phyloP scores from a whole-genome alignment of 768 basidiomycete species.

The Hortiboletus flavorubellus region DNA sequence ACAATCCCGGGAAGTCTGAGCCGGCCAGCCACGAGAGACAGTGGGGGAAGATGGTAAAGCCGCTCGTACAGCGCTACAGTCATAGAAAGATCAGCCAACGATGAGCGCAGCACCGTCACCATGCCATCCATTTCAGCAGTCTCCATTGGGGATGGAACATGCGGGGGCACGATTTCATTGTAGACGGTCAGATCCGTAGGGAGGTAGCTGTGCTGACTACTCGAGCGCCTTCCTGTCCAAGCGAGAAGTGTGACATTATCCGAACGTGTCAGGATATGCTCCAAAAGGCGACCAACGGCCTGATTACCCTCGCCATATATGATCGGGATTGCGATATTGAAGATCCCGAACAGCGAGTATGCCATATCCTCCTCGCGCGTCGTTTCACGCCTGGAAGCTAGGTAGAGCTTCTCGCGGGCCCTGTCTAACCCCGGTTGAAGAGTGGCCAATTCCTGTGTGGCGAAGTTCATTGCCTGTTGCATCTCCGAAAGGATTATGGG shows the following conservation, averaged over 20 bases:
- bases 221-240: neutral
- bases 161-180: too few relatives aligned
- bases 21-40: too few relatives aligned
- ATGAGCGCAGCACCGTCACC: too few relatives aligned
- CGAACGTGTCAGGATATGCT: constrained; percentile 1
- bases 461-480: neutral
- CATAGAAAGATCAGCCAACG: too few relatives aligned
- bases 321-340: neutral
- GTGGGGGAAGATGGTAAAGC: too few relatives aligned
- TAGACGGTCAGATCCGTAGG: too few relatives aligned
- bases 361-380: constrained; percentile 4
- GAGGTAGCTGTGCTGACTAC: neutral
- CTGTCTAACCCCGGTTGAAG: neutral
- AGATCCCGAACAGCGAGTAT: constrained; percentile 10
- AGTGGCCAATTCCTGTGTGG: neutral
- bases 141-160: too few relatives aligned
- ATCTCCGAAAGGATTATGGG: constrained; percentile 1
- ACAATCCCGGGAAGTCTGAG: too few relatives aligned
- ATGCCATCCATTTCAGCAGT: too few relatives aligned
- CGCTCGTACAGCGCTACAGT: too few relatives aligned
- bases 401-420: constrained; percentile 10
- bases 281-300: constrained; percentile 7
- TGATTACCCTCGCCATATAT: constrained; percentile 10
- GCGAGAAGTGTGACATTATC: constrained; percentile 1
- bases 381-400: constrained; percentile 2